A percentile compares a stretch with the other conserved stretches of the same genome.
Conservation (phyloP, 257 asterid species). For the Solanum virginianum region DNA sequence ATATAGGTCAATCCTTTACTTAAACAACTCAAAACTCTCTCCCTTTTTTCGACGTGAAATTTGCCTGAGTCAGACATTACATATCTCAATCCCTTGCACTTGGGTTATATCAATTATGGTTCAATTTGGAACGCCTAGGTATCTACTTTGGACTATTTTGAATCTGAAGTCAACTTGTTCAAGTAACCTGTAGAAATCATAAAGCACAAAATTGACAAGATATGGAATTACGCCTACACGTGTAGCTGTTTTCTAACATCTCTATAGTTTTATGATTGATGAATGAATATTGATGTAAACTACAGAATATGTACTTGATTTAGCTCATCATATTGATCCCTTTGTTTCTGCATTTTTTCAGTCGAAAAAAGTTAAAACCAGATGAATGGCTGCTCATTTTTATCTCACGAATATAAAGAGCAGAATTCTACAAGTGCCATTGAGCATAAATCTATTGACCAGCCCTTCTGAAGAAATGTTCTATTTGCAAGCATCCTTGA, state of each 20-base stretch:
- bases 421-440: neutral
- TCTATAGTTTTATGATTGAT: neutral
- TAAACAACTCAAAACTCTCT: too few species aligned
- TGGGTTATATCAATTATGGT: neutral
- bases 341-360: neutral
- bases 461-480: constrained; percentile 68
- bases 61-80: too few species aligned
- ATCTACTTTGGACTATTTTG: neutral
- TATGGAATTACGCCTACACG: neutral
- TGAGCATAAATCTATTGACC: constrained; percentile 10
- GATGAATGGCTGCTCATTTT: neutral
- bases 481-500: constrained; percentile 62
- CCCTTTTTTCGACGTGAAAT: too few species aligned
- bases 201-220: neutral
- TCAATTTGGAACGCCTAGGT: neutral
- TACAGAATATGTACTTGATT: neutral
- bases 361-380: neutral
- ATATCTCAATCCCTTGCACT: too few species aligned
- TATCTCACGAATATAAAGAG: neutral
- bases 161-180: neutral
- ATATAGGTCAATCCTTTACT: too few species aligned
- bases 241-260: neutral
- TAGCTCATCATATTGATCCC: neutral
- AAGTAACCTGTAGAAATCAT: neutral
- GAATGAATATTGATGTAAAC: neutral